phyloP scores from a whole-genome alignment of 2,329 filamentous ascomycete species.

The Drechslerella dactyloides region DNA sequence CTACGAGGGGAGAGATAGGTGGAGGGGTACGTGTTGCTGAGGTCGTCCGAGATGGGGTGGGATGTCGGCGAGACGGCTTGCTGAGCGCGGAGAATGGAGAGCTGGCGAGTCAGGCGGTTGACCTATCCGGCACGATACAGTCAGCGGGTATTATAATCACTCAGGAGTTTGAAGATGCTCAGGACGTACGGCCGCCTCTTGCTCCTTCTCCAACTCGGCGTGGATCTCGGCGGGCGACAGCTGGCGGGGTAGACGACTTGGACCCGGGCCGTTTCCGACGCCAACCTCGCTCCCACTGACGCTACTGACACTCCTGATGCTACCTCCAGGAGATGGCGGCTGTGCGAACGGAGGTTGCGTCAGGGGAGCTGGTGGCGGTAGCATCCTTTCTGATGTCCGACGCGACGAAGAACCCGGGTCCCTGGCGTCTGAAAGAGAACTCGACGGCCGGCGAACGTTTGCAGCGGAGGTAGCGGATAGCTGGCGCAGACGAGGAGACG shows the following conservation, averaged over 20 bases:
- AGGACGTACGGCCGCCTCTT: slow-evolving; percentile 80
- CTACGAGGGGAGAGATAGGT: slow-evolving; percentile 45
- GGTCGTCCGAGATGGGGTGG: slow-evolving; percentile 58
- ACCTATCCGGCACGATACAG: slow-evolving; percentile 64
- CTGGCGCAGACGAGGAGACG: slow-evolving; percentile 44
- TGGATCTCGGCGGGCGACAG: slow-evolving; percentile 89
- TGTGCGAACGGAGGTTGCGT: slow-evolving; percentile 47
- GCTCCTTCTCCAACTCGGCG: slow-evolving; percentile 88
- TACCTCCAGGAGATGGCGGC: slow-evolving; percentile 43
- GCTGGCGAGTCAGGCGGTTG: slow-evolving; percentile 88
- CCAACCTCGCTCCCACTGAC: slow-evolving; percentile 56
- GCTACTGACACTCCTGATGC: slow-evolving; percentile 49
- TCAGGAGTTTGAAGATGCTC: background rate
- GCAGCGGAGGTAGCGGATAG: slow-evolving; percentile 35
- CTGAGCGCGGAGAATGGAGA: slow-evolving; percentile 77
- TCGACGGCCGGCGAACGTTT: slow-evolving; percentile 38
- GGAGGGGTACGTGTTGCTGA: slow-evolving; percentile 40
- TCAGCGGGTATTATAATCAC: background rate
- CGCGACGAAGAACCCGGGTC: slow-evolving; percentile 43
- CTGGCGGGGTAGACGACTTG: slow-evolving; percentile 83
- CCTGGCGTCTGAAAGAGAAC: slow-evolving; percentile 41
- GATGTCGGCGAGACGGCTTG: slow-evolving; percentile 70
- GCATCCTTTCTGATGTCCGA: slow-evolving; percentile 47
- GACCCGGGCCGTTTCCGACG: slow-evolving; percentile 69
- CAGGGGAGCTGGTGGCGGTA: slow-evolving; percentile 48